Evolutionary conservation across 371 early-diverging fungal species (phyloP).

Genomic region (Mucor sp.): DNA sequence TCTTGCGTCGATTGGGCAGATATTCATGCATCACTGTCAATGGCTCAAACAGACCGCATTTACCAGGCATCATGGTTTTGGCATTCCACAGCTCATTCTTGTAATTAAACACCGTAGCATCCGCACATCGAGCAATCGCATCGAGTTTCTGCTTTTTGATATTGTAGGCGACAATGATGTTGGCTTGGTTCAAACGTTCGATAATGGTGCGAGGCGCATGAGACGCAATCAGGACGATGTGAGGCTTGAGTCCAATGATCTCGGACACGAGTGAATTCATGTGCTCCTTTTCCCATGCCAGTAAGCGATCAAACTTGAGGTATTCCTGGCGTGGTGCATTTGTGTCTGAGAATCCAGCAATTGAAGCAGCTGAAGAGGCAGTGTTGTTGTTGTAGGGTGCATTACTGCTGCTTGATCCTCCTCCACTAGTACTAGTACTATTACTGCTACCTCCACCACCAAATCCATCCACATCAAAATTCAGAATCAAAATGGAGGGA

Average conservation of each 20-base stretch:
- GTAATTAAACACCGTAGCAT: constrained; percentile 79
- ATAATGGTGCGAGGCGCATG: constrained; percentile 80
- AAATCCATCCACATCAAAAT: constrained; percentile 86
- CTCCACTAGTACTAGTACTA: neutral
- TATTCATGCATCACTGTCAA: constrained; percentile 70
- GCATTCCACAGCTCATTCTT: constrained; percentile 72
- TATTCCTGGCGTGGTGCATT: constrained; percentile 17
- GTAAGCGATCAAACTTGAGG: constrained; percentile 65
- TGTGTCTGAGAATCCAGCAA: neutral
- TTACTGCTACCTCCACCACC: constrained; percentile 19
- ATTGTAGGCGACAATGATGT: constrained; percentile 78
- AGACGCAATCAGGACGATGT: constrained; percentile 78
- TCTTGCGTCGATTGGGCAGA: constrained; percentile 30
- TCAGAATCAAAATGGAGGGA: constrained; percentile 84
- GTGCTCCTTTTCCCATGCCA: constrained; percentile 83
- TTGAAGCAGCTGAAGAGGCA: neutral
- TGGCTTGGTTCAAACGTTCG: constrained; percentile 76
- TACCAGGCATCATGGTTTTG: constrained; percentile 68
- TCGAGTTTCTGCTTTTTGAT: constrained; percentile 83
- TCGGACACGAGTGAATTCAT: constrained; percentile 74
- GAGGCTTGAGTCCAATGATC: constrained; percentile 74
- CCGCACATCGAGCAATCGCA: constrained; percentile 81
- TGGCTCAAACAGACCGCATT: constrained; percentile 76
- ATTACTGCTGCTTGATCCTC: neutral
- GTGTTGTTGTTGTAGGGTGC: neutral